Evolutionary conservation across 2,329 filamentous ascomycete genomes (phyloP).

Genomic region (Exophiala phaeomuriformis): DNA sequence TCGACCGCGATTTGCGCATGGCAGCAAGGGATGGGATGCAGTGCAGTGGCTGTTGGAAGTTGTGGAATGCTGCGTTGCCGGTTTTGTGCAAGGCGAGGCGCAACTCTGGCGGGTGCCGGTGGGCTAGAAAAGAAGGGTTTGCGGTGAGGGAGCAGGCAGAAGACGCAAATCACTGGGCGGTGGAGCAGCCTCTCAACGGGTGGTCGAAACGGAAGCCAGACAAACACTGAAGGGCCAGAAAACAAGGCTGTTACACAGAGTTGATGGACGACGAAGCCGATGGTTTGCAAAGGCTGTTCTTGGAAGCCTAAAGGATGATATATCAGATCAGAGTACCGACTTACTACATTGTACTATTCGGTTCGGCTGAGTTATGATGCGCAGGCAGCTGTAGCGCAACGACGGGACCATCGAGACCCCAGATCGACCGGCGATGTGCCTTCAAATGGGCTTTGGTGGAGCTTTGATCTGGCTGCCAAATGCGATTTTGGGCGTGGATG

Average conservation of each 20-base stretch:
- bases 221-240: conserved; percentile 4
- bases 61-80: conserved; percentile 26
- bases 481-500: neutral
- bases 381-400: conserved; percentile 11
- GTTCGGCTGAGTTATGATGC: conserved; percentile 14
- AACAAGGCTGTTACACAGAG: neutral
- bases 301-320: conserved; percentile 9
- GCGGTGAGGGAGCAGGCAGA: conserved; percentile 16
- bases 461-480: neutral
- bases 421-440: conserved; percentile 4
- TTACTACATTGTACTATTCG: neutral
- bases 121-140: conserved; percentile 9
- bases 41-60: conserved; percentile 29
- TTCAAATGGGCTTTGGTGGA: neutral
- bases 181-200: conserved; percentile 4
- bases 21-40: conserved; percentile 26
- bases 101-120: conserved; percentile 18
- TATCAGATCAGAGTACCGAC: conserved; percentile 1
- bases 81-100: conserved; percentile 24
- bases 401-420: conserved; percentile 1
- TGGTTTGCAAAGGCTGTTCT: conserved; percentile 12
- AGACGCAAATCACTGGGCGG: conserved; percentile 1
- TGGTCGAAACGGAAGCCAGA: conserved; percentile 2
- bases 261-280: conserved; percentile 5
- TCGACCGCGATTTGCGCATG: conserved; percentile 25